Base-by-base conservation (phyloP, 2,329 filamentous ascomycete species). In the Elsinoe necatrix region DNA sequence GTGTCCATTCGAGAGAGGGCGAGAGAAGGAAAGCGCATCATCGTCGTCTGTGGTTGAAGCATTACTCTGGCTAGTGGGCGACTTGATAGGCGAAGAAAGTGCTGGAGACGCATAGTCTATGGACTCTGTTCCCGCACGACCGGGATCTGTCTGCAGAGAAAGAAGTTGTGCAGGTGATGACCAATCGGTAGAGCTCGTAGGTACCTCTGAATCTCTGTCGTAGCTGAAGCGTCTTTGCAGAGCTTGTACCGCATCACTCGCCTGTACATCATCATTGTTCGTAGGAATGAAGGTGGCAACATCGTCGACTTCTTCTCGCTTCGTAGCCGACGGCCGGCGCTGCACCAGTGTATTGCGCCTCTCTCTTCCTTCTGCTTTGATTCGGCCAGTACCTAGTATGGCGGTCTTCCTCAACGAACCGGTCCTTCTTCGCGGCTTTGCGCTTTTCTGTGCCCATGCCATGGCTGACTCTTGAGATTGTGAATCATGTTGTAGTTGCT, bases 351-450 rank as follows among this genome's bases (percentile, higher is more conserved):
- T 71, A 57, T 66, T 67, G 61, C 63, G 65, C 60, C 82, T 62
- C 73, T 79, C 65, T 72, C 77, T 63, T 81, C 82, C 59, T 80
- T 77, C 68, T 80, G 83, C 56, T 78, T 81, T 60, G 20, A 68
- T 60, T n/a, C 65, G 61, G 54, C 85, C 85, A 60, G 86, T 86
- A 14, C 89, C 88, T 16, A 95, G 77, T 50, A 95, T 76, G 23
- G 89, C 90, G 9, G 88, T 89, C 71, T 95, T 95, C 59, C 91
- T 81, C 68, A 96, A 75, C 9, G 91, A 95, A 3, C 89, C 90
- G 67, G 87, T 87, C 59, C 91, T 82, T 64, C 84, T 84, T 56
- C 89, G 77, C 47, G 82, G 82, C 68, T 77, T 75, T 56, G 68
- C 79, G 58, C 78, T 74, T 57, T 64, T 58, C 25, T 58, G 57